Evolutionary conservation across 768 basidiomycete genomes (phyloP), one percentile per base, ranked within the genome.

Genomic region (Sistotremastrum niveocremeum): DNA sequence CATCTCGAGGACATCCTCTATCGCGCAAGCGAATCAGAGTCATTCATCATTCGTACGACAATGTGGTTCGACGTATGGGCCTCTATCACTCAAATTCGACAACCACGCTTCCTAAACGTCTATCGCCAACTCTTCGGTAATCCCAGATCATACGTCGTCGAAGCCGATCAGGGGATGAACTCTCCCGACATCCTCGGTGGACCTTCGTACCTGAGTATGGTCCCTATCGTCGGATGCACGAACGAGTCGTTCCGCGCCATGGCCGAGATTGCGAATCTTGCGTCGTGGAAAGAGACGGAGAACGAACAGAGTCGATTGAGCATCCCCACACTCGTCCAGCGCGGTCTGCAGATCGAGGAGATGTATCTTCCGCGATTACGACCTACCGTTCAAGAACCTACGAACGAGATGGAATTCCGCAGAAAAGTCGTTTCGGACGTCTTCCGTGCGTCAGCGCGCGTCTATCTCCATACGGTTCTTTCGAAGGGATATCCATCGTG

Each of bases 11-110:
- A 68, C 41, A 69, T 70, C 5, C 66, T 84, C 8, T 48, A 65
- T 34, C 46, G 50, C 10, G 76, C 72, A 52, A 51, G 57, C 20
- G 70, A 67, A 67, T 76, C 66, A 63, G 70, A 65, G 59, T 73
- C 63, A 35, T 87, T 87, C 61, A 79, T 88, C 57, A 71, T 87
- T 63, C 85, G 85, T 61, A 81, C 85, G 30, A 77, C 82, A 10
- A 77, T 88, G 46, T 89, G 86, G 86, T 86, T 88, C 59, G 86
- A 89, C 58, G 83, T 88, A 34, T 70, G 88, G 44, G 84, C 83
- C 5, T 76, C 80, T 1, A 72, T 81, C 43, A 84, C 84, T n/a
- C 77, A 73, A n/a, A 65, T 70, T 50, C 54, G 69, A 51, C 52
- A 62, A 3, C 84, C 86, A 7, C 65, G 66, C 41, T 79, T 86